A percentile compares a stretch with the other conserved stretches of the same genome.
Evolutionary conservation across 305 asterid species (phyloP).

Genomic region (Petunia hybrid): DNA sequence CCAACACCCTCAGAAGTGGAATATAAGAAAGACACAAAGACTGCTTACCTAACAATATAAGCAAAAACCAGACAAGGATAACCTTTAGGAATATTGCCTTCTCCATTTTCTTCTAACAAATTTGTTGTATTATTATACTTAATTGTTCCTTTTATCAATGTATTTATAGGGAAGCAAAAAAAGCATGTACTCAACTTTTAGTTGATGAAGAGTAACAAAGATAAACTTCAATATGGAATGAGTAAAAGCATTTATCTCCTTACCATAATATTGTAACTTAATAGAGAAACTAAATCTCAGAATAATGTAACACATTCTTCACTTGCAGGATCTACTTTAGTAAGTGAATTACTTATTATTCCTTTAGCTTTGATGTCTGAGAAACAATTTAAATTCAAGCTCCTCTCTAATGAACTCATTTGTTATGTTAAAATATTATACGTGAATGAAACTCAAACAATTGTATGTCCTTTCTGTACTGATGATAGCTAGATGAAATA

Average conservation of each 20-base stretch:
- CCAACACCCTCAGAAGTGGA: no score
- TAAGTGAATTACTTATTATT: not conserved
- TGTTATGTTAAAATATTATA: no score
- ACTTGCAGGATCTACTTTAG: not conserved
- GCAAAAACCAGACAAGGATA: slow-evolving; percentile 1
- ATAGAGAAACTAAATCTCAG: not conserved
- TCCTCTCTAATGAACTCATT: no score
- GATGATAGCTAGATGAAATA: no score
- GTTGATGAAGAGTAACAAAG: not conserved
- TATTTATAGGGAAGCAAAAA: not conserved
- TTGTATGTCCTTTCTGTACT: no score
- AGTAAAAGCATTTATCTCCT: no score
- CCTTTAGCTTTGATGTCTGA: not conserved
- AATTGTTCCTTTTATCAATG: not conserved
- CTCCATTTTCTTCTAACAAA: not conserved
- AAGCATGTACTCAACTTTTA: not conserved
- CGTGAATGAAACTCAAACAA: no score
- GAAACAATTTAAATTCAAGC: no score
- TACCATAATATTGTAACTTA: not conserved
- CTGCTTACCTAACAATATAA: not conserved
- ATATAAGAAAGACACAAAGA: no score
- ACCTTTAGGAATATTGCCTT: slow-evolving; percentile 3
- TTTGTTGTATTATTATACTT: not conserved
- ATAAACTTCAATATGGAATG: no score
- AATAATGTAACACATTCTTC: not conserved